Conservation (phyloP, 2,329 filamentous ascomycete species). For the Clonostachys rhizophaga region DNA sequence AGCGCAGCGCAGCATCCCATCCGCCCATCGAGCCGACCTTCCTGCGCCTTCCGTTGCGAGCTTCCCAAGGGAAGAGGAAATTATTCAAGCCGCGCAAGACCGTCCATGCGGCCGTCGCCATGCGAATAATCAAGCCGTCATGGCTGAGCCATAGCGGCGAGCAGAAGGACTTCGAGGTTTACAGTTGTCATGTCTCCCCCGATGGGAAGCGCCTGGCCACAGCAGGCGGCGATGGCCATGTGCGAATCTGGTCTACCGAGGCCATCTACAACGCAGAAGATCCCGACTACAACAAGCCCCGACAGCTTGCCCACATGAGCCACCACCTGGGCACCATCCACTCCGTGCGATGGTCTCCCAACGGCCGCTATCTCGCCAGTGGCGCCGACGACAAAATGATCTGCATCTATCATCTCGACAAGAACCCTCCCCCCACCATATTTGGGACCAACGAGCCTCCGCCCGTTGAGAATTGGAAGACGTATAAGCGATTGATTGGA, state of each 20-base stretch:
- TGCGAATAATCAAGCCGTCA: conserved; percentile 89
- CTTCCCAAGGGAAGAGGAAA: too few species aligned
- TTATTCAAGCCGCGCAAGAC: too few species aligned
- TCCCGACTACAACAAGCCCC: conserved; percentile 68
- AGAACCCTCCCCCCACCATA: conserved; percentile 71
- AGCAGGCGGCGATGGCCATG: conserved; percentile 94
- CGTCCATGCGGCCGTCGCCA: conserved; percentile 21
- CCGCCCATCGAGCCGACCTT: too few species aligned
- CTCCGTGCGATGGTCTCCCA: conserved; percentile 93
- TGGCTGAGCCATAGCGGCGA: conserved; percentile 97
- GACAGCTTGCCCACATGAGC: conserved; percentile 96
- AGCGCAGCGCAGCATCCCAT: too few species aligned
- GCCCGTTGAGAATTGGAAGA: conserved; percentile 97
- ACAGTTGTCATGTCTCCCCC: conserved; percentile 94
- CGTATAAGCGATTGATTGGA: conserved; percentile 85
- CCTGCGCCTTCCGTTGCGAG: too few species aligned
- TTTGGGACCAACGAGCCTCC: conserved; percentile 90
- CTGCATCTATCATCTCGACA: conserved; percentile 90
- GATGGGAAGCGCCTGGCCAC: conserved; percentile 90
- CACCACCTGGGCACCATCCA: conserved; percentile 97
- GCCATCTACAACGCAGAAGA: conserved; percentile 80
- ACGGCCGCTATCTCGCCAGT: conserved; percentile 91
- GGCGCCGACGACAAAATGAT: conserved; percentile 99
- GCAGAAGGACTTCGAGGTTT: conserved; percentile 97
- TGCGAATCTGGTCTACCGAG: conserved; percentile 96